Conservation (phyloP, 2,329 filamentous ascomycete species). For the Colletotrichum sp. region DNA sequence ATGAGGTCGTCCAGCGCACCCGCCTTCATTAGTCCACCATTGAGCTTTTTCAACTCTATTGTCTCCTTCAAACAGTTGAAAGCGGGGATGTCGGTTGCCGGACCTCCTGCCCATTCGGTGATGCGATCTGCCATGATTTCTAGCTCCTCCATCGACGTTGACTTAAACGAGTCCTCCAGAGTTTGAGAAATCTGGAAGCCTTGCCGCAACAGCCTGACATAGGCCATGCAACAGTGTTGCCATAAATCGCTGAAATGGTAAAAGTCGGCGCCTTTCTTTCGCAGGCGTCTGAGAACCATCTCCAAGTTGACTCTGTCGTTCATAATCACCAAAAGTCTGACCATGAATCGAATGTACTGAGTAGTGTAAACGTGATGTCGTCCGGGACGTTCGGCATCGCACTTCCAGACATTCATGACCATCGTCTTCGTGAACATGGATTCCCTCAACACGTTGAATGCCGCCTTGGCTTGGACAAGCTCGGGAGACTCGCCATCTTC, state of each 20-base stretch:
- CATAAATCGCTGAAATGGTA: conserved; percentile 67
- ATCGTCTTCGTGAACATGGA: conserved; percentile 91
- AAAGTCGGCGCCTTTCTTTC: conserved; percentile 81
- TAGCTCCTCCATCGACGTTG: conserved; percentile 58
- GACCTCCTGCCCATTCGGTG: conserved; percentile 55
- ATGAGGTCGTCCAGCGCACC: conserved; percentile 91
- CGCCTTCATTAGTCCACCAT: conserved; percentile 86
- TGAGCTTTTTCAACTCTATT: conserved; percentile 72
- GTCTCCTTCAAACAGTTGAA: conserved; percentile 62
- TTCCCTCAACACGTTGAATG: conserved; percentile 77
- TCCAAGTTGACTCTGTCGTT: conserved; percentile 80
- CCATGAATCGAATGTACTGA: conserved; percentile 84
- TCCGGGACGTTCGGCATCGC: conserved; percentile 81
- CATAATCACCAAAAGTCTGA: conserved; percentile 74
- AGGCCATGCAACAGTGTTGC: conserved; percentile 60
- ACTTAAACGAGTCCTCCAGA: conserved; percentile 61
- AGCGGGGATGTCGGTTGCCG: conserved; percentile 42
- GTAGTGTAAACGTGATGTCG: conserved; percentile 92
- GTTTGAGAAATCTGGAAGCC: conserved; percentile 50
- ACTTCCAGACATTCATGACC: conserved; percentile 94
- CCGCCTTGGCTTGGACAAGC: conserved; percentile 74
- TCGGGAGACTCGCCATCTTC: conserved; percentile 45
- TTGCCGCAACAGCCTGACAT: conserved; percentile 57
- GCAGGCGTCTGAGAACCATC: conserved; percentile 76
- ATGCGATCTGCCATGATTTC: conserved; percentile 61